A percentile compares a stretch with the other conserved stretches of the same genome.
These are phyloP conservation scores for Lagenaria siceraria DNA, from an alignment of 306 rosid genomes.

Conservation along the genomic window DNA sequence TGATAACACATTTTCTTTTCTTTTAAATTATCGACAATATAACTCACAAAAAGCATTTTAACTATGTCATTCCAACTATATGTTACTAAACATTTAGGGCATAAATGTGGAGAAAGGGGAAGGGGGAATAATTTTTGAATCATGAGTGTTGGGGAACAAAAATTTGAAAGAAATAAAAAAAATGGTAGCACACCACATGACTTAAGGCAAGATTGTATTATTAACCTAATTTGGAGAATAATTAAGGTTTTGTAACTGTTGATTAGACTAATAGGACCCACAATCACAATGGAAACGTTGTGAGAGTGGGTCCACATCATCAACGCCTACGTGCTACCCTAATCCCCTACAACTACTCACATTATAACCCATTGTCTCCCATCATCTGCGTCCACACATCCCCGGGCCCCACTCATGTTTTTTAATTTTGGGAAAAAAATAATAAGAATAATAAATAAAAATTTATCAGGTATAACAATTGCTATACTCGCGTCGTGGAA, in stretches of 20 bases:
- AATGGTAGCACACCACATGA: background rate
- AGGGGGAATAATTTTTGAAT: background rate
- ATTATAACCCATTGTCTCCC: background rate
- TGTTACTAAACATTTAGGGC: too few species aligned
- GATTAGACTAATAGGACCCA: background rate
- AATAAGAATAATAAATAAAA: too few species aligned
- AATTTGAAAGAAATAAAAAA: background rate
- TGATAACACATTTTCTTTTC: too few species aligned
- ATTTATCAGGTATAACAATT: too few species aligned
- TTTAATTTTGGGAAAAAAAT: too few species aligned
- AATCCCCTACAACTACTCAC: background rate
- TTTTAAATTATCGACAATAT: too few species aligned
- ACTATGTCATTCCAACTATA: too few species aligned
- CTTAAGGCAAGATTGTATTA: background rate
- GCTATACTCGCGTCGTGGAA: too few species aligned
- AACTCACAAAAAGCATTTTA: too few species aligned
- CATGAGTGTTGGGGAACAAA: background rate
- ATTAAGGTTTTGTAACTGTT: background rate
- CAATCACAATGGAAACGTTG: background rate
- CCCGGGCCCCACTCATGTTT: background rate
- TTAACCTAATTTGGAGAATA: background rate
- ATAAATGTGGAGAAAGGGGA: background rate
- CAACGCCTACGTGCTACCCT: conserved; percentile 5
- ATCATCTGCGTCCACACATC: background rate
- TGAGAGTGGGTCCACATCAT: background rate